These are phyloP conservation scores for Clarireedia hainanense DNA, from an alignment of 2,329 filamentous ascomycete species.

Conservation along the genomic window DNA sequence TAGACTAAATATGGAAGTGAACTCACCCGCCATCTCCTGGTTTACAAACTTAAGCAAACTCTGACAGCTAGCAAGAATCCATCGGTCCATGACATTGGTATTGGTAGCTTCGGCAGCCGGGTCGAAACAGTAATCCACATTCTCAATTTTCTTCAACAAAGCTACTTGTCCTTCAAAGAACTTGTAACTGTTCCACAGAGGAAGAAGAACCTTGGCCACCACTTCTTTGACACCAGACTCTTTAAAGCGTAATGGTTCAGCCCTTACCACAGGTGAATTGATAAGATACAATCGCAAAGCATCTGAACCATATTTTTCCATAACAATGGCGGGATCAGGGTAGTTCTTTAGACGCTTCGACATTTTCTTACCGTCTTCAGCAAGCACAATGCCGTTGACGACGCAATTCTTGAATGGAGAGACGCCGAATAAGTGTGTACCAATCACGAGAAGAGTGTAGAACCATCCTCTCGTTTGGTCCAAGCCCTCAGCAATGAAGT, in stretches of 20 bases:
- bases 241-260: constrained; percentile 85
- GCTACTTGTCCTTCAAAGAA: constrained; percentile 88
- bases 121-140: constrained; percentile 71
- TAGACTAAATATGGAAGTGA: neutral
- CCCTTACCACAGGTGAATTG: constrained; percentile 90
- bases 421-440: constrained; percentile 76
- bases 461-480: constrained; percentile 97
- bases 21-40: constrained; percentile 74
- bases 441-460: constrained; percentile 83
- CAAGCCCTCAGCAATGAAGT: constrained; percentile 89
- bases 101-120: constrained; percentile 67
- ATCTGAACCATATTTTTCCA: constrained; percentile 84
- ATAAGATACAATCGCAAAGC: constrained; percentile 92
- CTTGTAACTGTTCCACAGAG: constrained; percentile 94
- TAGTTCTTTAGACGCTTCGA: constrained; percentile 96
- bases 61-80: constrained; percentile 90
- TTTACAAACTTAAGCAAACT: constrained; percentile 88
- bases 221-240: constrained; percentile 91
- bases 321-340: constrained; percentile 75
- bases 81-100: constrained; percentile 89
- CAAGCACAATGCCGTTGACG: constrained; percentile 91
- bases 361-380: constrained; percentile 98
- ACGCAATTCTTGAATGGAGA: constrained; percentile 92
- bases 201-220: constrained; percentile 81
- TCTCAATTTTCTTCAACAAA: constrained; percentile 77